phyloP scores from a whole-genome alignment of 2,329 filamentous ascomycete species.

The Lasiodiplodia sp. region DNA sequence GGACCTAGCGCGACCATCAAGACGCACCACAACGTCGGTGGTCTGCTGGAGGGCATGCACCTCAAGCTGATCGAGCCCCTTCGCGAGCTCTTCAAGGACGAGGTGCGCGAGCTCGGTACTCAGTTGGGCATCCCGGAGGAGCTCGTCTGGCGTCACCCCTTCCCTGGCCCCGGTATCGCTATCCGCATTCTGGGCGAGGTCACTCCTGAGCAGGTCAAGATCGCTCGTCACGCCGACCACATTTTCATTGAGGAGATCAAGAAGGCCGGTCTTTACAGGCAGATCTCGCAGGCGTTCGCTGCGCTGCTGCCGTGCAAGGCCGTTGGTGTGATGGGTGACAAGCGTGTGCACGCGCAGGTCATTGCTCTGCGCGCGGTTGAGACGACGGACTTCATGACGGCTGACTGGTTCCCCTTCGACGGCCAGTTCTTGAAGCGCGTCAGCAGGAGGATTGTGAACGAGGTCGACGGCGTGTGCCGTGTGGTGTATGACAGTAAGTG shows the following conservation, averaged over 20 bases:
- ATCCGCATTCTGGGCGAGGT: conserved; percentile 86
- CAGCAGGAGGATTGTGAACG: conserved; percentile 74
- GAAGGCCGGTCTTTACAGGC: conserved; percentile 73
- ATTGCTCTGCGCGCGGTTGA: conserved; percentile 69
- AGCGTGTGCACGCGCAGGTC: conserved; percentile 70
- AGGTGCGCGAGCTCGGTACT: conserved; percentile 74
- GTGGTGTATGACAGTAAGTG: conserved; percentile 73
- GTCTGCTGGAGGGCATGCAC: conserved; percentile 67
- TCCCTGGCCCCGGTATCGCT: conserved; percentile 77
- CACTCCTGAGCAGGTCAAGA: conserved; percentile 78
- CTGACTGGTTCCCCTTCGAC: conserved; percentile 72
- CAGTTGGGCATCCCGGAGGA: conserved; percentile 74
- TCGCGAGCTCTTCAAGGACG: conserved; percentile 83
- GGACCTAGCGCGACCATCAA: conserved; percentile 76
- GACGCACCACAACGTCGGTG: conserved; percentile 77
- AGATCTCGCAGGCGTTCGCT: conserved; percentile 75
- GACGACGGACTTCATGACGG: conserved; percentile 77
- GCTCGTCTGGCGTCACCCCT: conserved; percentile 81
- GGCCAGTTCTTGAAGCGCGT: conserved; percentile 71
- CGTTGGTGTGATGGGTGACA: conserved; percentile 74
- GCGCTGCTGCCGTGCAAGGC: conserved; percentile 71
- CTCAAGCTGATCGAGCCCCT: conserved; percentile 81
- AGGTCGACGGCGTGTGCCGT: conserved; percentile 74
- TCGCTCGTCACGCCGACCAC: conserved; percentile 77
- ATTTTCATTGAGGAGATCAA: conserved; percentile 82